These are phyloP conservation scores for Rhododendron ovatum DNA, from an alignment of 148 eudicot species.

Conservation along the genomic window DNA sequence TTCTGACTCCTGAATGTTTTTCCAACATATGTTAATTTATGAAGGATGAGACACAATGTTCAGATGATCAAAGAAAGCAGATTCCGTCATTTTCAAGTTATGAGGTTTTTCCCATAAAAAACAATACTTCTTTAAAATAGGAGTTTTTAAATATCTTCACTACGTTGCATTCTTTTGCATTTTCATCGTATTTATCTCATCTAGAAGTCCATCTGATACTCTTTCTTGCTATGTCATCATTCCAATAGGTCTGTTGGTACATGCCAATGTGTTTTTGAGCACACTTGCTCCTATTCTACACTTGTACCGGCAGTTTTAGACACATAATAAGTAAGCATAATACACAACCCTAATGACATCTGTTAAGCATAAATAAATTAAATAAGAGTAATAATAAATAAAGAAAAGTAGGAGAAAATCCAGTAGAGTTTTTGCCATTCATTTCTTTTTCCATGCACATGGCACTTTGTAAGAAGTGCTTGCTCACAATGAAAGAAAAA, in stretches of 20 bases:
- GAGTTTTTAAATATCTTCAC: too few relatives aligned
- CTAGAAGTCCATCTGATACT: neutral
- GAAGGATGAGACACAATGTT: neutral
- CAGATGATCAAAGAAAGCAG: neutral
- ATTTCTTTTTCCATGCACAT: neutral
- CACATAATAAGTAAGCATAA: neutral
- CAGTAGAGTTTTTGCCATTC: neutral
- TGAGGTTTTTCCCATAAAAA: neutral
- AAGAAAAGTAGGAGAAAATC: neutral
- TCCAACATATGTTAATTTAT: slow-evolving; percentile 5
- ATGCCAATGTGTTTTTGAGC: neutral
- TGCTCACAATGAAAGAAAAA: neutral
- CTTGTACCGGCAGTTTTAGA: neutral
- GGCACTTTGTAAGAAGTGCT: neutral
- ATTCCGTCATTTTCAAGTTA: neutral
- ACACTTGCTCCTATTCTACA: neutral
- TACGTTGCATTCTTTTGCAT: neutral
- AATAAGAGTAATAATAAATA: neutral
- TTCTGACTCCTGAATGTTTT: slow-evolving; percentile 59
- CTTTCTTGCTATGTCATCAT: neutral
- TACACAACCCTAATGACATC: neutral
- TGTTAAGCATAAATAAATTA: neutral
- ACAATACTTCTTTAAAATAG: neutral
- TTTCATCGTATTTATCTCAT: neutral
- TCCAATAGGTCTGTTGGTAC: neutral